Conservation (phyloP, 2,329 filamentous ascomycete genomes). For the Aschersonia sp. region DNA sequence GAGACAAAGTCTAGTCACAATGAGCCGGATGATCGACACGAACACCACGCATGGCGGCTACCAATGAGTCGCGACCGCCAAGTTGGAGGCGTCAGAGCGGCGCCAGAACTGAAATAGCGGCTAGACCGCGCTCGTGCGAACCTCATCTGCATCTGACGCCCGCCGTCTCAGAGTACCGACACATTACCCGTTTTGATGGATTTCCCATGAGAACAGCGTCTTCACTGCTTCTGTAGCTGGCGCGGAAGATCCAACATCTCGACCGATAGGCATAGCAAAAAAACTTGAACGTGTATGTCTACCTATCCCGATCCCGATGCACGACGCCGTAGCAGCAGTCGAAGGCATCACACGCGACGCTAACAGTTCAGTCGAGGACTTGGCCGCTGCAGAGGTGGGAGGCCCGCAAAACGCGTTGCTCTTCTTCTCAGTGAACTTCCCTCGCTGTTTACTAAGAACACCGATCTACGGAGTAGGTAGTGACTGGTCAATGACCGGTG, state of each 20-base stretch:
- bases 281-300: too few species aligned
- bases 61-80: not conserved
- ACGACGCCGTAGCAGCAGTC: not conserved
- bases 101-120: not conserved
- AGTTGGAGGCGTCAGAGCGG: not conserved
- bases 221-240: too few species aligned
- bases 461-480: not conserved
- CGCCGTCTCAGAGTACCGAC: not conserved
- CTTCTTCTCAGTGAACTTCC: not conserved
- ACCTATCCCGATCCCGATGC: not conserved
- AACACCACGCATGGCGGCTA: not conserved
- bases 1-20: not conserved
- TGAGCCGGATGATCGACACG: not conserved
- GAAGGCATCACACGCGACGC: not conserved
- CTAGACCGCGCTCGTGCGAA: not conserved
- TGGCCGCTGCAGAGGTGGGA: not conserved
- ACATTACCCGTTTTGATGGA: not conserved
- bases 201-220: not conserved
- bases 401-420: not conserved
- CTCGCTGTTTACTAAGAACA: not conserved
- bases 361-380: not conserved
- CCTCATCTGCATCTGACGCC: not conserved
- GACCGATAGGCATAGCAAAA: too few species aligned
- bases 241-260: not conserved
- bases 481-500: not conserved